Evolutionary conservation across 176 grass and related monocot genomes (phyloP).

Genomic region (Zea mays): Zm-B73-REFERENCE-NAM-5.0 NC_050103.1:135587001-135587500

Average conservation of each 20-base stretch:
- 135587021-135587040: conserved; percentile 25
- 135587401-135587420: too few species aligned
- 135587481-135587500: too few species aligned
- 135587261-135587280: conserved; percentile 1
- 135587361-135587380: too few species aligned
- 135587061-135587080: conserved; percentile 50
- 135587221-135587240: too few species aligned
- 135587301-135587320: conserved; percentile 30
- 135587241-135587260: too few species aligned
- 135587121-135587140: conserved; percentile 62
- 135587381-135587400: too few species aligned
- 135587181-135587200: conserved; percentile 41
- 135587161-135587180: conserved; percentile 27
- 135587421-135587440: too few species aligned
- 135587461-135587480: too few species aligned
- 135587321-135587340: neutral
- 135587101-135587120: conserved; percentile 29
- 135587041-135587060: conserved; percentile 8
- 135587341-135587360: too few species aligned
- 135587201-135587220: too few species aligned
- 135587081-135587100: conserved; percentile 59
- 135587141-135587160: conserved; percentile 44
- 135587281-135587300: conserved; percentile 38
- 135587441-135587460: too few species aligned
- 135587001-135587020: conserved; percentile 8